A percentile compares a stretch with the other conserved stretches of the same genome.
These are phyloP conservation scores for Haplographium delicatum DNA, from an alignment of 495 filamentous ascomycete genomes.

Conservation along the genomic window DNA sequence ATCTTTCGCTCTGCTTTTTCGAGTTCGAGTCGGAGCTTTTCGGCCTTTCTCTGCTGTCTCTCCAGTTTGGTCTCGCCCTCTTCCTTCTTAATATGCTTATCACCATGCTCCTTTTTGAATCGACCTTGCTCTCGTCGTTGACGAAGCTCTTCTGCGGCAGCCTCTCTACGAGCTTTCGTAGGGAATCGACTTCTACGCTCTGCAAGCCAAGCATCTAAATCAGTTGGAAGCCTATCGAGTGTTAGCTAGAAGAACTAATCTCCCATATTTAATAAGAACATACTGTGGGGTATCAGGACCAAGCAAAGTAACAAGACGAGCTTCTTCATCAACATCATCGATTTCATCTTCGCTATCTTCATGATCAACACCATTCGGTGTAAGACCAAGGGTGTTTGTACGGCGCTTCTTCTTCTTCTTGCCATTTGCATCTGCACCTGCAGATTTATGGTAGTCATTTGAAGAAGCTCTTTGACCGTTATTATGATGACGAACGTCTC, in stretches of 20 bases:
- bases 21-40: constrained; percentile 44
- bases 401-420: constrained; percentile 72
- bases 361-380: constrained; percentile 65
- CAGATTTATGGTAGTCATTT: constrained; percentile 49
- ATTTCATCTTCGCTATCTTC: constrained; percentile 66
- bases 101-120: constrained; percentile 7
- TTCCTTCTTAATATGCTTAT: constrained; percentile 14
- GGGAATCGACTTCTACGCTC: constrained; percentile 76
- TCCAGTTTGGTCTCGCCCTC: constrained; percentile 35
- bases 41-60: constrained; percentile 39
- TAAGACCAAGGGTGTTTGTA: constrained; percentile 75
- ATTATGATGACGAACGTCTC: constrained; percentile 39
- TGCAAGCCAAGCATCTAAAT: constrained; percentile 73
- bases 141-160: constrained; percentile 37
- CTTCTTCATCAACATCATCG: constrained; percentile 67
- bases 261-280: constrained; percentile 13
- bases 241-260: constrained; percentile 29
- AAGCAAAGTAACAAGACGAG: constrained; percentile 39
- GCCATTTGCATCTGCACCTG: constrained; percentile 45
- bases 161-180: constrained; percentile 57
- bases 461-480: constrained; percentile 45
- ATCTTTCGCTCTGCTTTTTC: constrained; percentile 48
- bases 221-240: constrained; percentile 47
- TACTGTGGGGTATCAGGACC: constrained; percentile 29
- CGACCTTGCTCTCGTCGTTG: constrained; percentile 21